Evolutionary conservation across 257 asterid genomes (phyloP).

Genomic region (Scutellaria baicalensis): DNA sequence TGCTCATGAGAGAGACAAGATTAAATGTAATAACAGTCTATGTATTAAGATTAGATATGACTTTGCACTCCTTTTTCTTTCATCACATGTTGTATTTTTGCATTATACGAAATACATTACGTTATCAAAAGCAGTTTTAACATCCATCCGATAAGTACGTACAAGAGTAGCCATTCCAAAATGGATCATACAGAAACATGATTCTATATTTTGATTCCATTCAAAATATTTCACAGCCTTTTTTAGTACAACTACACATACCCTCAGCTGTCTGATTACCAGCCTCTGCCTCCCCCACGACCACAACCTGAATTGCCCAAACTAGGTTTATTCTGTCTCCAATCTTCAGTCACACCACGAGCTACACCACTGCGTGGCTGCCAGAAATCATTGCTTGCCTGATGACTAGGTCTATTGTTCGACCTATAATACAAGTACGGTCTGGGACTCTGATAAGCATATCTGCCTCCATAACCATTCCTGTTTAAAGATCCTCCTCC

Average conservation of each 20-base stretch:
- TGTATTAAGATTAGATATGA: not conserved
- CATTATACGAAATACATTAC: not conserved
- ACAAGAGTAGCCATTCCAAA: too few species aligned
- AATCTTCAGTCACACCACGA: not conserved
- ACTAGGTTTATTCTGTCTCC: slow-evolving; percentile 1
- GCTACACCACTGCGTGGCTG: not conserved
- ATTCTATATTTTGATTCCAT: not conserved
- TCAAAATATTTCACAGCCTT: not conserved
- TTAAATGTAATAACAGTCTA: not conserved
- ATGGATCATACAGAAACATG: not conserved
- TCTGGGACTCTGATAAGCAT: not conserved
- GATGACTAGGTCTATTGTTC: not conserved
- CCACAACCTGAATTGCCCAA: not conserved
- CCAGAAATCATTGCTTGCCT: not conserved
- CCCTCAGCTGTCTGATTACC: not conserved
- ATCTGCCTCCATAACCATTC: not conserved
- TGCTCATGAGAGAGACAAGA: slow-evolving; percentile 34
- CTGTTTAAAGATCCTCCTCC: not conserved
- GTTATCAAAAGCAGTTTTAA: not conserved
- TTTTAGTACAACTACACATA: not conserved
- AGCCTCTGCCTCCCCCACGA: not conserved
- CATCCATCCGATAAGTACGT: too few species aligned
- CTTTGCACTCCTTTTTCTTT: not conserved
- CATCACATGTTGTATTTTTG: not conserved
- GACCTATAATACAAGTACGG: not conserved